A percentile compares a stretch with the other conserved stretches of the same genome.
Conservation (phyloP, 768 basidiomycete genomes). For the Lyophyllum atratum region DNA sequence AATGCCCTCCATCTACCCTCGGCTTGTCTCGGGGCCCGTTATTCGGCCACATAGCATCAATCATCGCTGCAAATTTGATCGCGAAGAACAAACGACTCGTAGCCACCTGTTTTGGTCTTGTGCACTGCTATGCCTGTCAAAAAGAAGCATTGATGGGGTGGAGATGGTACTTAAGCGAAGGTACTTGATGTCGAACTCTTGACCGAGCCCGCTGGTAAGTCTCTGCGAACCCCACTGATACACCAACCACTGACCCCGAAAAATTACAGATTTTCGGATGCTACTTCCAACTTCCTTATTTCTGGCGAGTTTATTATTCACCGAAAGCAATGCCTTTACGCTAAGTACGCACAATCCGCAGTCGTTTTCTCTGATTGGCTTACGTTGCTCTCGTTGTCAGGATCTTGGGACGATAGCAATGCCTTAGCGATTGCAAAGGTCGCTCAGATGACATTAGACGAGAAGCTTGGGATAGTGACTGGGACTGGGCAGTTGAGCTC, state of each 20-base stretch:
- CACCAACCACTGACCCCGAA: too few species aligned
- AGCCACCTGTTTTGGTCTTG: neutral
- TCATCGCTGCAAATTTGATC: neutral
- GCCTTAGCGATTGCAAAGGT: constrained; percentile 36
- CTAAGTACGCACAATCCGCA: neutral
- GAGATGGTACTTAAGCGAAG: neutral
- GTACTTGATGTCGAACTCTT: neutral
- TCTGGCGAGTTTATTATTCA: neutral
- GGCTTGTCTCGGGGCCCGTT: neutral
- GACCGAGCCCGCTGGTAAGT: neutral
- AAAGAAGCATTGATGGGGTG: neutral
- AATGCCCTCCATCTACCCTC: neutral
- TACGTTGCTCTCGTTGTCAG: constrained; percentile 20
- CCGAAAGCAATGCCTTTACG: constrained; percentile 4
- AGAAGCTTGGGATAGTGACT: constrained; percentile 47
- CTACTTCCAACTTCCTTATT: neutral
- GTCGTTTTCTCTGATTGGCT: neutral
- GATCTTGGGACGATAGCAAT: constrained; percentile 48
- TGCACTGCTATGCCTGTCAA: neutral
- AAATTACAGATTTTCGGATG: too few species aligned
- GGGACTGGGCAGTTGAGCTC: constrained; percentile 47
- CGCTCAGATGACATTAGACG: constrained; percentile 42
- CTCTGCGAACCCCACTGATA: too few species aligned
- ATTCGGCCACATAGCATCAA: neutral
- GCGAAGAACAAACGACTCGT: neutral